Evolutionary conservation across 495 filamentous ascomycete genomes (phyloP), one percentile per base, ranked within the genome.

Genomic region (Xylaria curta): DNA sequence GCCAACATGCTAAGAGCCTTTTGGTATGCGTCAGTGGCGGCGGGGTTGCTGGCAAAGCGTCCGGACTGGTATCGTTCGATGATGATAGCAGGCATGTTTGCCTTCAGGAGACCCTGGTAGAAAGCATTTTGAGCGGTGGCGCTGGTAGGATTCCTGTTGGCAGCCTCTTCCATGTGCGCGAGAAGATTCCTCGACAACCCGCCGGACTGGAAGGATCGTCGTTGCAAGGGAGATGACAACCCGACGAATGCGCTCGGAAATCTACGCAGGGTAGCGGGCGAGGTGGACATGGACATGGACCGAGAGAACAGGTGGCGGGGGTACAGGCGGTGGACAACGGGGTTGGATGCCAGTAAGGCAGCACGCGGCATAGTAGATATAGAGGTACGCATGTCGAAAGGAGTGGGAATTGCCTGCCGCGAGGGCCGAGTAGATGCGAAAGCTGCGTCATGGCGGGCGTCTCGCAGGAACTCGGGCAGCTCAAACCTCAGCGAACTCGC

Each of bases 21-120:
- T 15, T 89, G 83, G 76, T 97, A 97, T 36, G 90, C 88, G 21
- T 87, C 83, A 53, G 95, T 93, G 61, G 92, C 91, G 26, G 88
- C 84, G 10, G 87, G 76, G 78, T 94, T 97, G 8, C 86, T 89
- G 2, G 95, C 93, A 83, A 94, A 98, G 61, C 91, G 89, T 69
- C 92, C 92, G 38, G 89, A 93, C 73, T 93, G 91, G 79, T 97
- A 94, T 74, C 96, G 86, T 78, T 98, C 94, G 51, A 97, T 86
- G 38, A 98, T 85, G 62, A 98, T 97, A 8, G 93, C 91, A 7
- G 96, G 93, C 91, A 97, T 94, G 76, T 97, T 93, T 13, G 94
- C 94, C 73, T 89, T 91, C 28, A 98, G 84, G n/a, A 98, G 88
- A 44, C 93, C 91, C 76, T 94, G 90, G 80, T 99, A 99, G 79